A percentile compares a stretch with the other conserved stretches of the same genome.
Evolutionary conservation across 2,329 filamentous ascomycete genomes (phyloP).

Genomic region (Venturia pyrina): DNA sequence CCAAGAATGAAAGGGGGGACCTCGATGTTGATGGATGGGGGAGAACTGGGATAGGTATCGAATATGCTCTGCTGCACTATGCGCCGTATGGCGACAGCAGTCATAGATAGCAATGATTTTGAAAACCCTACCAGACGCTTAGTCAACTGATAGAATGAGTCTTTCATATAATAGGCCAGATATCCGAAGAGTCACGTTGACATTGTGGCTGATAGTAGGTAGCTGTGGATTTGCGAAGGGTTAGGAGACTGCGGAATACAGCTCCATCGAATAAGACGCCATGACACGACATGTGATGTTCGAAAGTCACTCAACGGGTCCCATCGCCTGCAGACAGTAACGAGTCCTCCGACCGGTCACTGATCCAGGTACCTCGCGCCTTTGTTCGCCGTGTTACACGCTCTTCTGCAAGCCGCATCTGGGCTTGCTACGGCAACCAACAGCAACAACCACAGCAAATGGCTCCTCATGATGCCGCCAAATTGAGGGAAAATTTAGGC

Average conservation of each 20-base stretch:
- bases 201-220: background rate
- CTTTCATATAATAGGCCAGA: background rate
- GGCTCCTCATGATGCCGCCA: slow-evolving; percentile 2
- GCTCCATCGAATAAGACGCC: background rate
- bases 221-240: background rate
- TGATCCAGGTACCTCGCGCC: background rate
- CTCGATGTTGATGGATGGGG: background rate
- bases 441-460: slow-evolving; percentile 2
- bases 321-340: background rate
- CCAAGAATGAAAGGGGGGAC: background rate
- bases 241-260: background rate
- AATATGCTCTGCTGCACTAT: background rate
- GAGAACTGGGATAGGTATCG: background rate
- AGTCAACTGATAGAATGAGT: background rate
- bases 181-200: background rate
- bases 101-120: background rate
- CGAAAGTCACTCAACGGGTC: background rate
- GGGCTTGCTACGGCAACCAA: slow-evolving; percentile 1
- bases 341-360: background rate
- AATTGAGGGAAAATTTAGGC: slow-evolving; percentile 18
- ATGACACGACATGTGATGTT: background rate
- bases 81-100: background rate
- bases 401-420: background rate
- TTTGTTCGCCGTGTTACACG: background rate
- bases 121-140: background rate